These are phyloP conservation scores for Aspergillus diversus DNA, from an alignment of 495 filamentous ascomycete species.

Conservation along the genomic window DNA sequence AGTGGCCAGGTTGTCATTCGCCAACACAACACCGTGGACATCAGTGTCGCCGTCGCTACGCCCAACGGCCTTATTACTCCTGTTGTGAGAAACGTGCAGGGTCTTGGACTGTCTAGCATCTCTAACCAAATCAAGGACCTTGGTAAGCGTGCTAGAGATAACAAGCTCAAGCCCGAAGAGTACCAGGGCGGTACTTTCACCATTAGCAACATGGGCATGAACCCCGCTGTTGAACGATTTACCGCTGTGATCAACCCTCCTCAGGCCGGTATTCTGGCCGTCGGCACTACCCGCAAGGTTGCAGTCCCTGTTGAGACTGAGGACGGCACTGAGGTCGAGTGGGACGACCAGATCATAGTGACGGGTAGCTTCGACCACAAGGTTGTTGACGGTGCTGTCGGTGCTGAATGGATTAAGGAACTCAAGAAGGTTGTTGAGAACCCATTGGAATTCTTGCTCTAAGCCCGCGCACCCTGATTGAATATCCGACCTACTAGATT, in stretches of 20 bases:
- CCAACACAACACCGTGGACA: constrained; percentile 88
- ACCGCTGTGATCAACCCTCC: constrained; percentile 99
- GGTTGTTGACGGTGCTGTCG: constrained; percentile 90
- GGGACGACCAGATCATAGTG: constrained; percentile 95
- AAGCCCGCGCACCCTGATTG: constrained; percentile 30
- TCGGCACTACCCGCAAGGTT: constrained; percentile 94
- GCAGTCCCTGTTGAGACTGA: constrained; percentile 83
- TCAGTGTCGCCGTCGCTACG: constrained; percentile 92
- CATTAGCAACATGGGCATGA: constrained; percentile 99
- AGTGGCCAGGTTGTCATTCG: constrained; percentile 81
- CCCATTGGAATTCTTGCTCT: constrained; percentile 91
- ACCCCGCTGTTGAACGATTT: constrained; percentile 92
- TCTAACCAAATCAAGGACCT: constrained; percentile 90
- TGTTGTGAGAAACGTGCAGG: constrained; percentile 86
- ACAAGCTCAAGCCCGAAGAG: constrained; percentile 99
- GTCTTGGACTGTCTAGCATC: constrained; percentile 83
- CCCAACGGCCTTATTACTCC: constrained; percentile 95
- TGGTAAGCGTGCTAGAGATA: constrained; percentile 91
- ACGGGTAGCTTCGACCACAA: constrained; percentile 98
- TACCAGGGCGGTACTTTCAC: constrained; percentile 99
- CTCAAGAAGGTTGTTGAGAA: constrained; percentile 98
- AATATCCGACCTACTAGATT: constrained; percentile 10
- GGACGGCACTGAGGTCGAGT: constrained; percentile 81
- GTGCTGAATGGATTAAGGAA: constrained; percentile 95
- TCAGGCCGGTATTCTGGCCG: constrained; percentile 93